Evolutionary conservation across 148 eudicot species (phyloP).

Genomic region (Polygonum aviculare): DNA sequence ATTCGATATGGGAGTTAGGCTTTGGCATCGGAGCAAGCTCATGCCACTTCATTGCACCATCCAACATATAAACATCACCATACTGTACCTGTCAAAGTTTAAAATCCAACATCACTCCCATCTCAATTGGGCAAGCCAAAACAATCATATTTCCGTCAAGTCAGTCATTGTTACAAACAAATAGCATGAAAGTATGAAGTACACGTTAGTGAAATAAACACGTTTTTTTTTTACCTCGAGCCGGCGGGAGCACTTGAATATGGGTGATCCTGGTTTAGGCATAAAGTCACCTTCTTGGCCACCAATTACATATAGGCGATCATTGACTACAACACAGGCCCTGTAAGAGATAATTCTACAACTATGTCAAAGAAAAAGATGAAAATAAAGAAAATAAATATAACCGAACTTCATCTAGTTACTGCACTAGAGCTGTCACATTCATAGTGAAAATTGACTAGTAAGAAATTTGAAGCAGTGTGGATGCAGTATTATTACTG

Average conservation of each 20-base stretch:
- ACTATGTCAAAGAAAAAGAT: neutral
- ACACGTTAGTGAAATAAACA: neutral
- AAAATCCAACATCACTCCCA: neutral
- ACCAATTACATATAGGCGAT: slow-evolving; percentile 33
- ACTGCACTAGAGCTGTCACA: neutral
- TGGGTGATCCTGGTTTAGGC: slow-evolving; percentile 45
- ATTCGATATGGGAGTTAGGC: slow-evolving; percentile 37
- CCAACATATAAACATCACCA: slow-evolving; percentile 38
- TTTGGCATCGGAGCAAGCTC: slow-evolving; percentile 32
- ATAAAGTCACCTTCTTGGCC: slow-evolving; percentile 49
- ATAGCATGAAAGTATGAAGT: neutral
- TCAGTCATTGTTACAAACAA: neutral
- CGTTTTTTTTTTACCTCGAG: slow-evolving; percentile 22
- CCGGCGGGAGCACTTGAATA: slow-evolving; percentile 42
- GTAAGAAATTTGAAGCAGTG: neutral
- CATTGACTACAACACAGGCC: slow-evolving; percentile 32
- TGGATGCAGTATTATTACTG: neutral
- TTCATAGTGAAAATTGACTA: neutral
- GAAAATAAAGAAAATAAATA: neutral
- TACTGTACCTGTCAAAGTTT: slow-evolving; percentile 22
- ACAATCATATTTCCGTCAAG: neutral
- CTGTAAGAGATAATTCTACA: slow-evolving; percentile 13
- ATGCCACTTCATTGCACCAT: slow-evolving; percentile 27
- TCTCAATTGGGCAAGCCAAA: neutral
- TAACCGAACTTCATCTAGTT: neutral